These are phyloP conservation scores for Kwoniella dendrophila DNA, from an alignment of 768 basidiomycete genomes.

Conservation along the genomic window DNA sequence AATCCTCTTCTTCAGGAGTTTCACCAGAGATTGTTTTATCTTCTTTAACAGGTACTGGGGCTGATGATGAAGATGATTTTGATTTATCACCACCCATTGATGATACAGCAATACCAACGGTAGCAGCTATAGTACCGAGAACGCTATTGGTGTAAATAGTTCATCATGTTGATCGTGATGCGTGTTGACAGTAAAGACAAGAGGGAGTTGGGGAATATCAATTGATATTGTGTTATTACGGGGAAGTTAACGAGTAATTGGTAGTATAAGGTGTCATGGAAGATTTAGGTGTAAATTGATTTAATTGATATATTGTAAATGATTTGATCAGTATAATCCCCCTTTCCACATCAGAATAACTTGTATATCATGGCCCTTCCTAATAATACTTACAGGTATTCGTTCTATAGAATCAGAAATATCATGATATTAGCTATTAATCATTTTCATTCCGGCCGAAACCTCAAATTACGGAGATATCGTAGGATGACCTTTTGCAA, in stretches of 20 bases:
- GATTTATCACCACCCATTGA: conserved; percentile 36
- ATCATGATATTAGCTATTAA: not conserved
- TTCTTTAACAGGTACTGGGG: conserved; percentile 28
- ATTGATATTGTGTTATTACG: too few species aligned
- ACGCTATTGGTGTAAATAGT: conserved; percentile 33
- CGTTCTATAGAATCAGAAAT: conserved; percentile 37
- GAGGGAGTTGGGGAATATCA: not conserved
- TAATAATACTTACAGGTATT: conserved; percentile 54
- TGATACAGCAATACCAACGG: conserved; percentile 41
- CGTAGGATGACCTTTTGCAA: not conserved
- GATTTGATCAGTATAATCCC: too few species aligned
- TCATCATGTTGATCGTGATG: too few species aligned
- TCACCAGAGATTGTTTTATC: conserved; percentile 33
- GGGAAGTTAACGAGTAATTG: too few species aligned
- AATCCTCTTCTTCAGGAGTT: conserved; percentile 53
- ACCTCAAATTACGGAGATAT: not conserved
- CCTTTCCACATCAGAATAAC: too few species aligned
- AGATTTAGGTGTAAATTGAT: too few species aligned
- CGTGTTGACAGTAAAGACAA: not conserved
- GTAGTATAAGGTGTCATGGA: too few species aligned
- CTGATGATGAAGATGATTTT: conserved; percentile 16
- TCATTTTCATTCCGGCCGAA: conserved; percentile 5
- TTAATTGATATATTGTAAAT: too few species aligned
- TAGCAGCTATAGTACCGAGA: conserved; percentile 51
- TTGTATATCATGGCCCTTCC: too few species aligned